Evolutionary conservation across 2,329 filamentous ascomycete species (phyloP).

Genomic region (Apiospora phragmitis): DNA sequence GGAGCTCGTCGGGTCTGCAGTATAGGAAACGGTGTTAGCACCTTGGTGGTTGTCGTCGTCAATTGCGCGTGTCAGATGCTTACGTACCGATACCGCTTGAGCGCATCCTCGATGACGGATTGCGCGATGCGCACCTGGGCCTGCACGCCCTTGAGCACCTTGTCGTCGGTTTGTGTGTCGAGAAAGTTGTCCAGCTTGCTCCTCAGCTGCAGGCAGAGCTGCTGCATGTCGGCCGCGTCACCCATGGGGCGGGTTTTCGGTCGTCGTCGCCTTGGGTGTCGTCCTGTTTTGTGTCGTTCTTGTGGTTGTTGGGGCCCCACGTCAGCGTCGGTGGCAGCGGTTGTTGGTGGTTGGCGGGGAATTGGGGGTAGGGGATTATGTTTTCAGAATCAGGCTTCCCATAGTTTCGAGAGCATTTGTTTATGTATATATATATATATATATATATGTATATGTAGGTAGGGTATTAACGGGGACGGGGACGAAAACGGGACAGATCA

Average conservation of each 20-base stretch:
- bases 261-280: not conserved
- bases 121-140: constrained; percentile 72
- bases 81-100: constrained; percentile 72
- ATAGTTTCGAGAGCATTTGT: not conserved
- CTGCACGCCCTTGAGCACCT: constrained; percentile 66
- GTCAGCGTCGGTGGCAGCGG: not conserved
- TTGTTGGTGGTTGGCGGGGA: not conserved
- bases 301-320: not conserved
- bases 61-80: not conserved
- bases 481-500: constrained; percentile 2
- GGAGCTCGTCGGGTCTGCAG: constrained; percentile 72
- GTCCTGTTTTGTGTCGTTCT: not conserved
- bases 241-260: not conserved
- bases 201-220: constrained; percentile 53
- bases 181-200: constrained; percentile 67
- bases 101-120: constrained; percentile 71
- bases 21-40: not conserved
- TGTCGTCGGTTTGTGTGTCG: constrained; percentile 54
- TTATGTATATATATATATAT: not conserved
- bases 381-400: not conserved
- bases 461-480: not conserved
- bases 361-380: not conserved
- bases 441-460: not conserved
- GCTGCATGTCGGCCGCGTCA: constrained; percentile 13
- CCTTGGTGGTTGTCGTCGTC: not conserved